Evolutionary conservation across 2,329 filamentous ascomycete genomes (phyloP).

Genomic region (Apiospora koreana): DNA sequence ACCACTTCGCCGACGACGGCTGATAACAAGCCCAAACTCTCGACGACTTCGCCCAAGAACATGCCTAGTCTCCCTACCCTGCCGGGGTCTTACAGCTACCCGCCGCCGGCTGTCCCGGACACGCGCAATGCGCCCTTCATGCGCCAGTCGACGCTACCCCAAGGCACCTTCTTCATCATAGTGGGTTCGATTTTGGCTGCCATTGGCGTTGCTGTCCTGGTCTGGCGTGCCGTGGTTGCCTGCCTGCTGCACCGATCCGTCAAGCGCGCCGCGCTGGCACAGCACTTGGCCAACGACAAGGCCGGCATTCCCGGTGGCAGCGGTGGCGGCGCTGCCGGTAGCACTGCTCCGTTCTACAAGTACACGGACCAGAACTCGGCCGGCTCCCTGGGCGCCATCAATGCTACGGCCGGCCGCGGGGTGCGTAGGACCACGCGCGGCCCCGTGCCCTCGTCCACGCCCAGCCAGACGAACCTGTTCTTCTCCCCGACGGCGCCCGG

Average conservation of each 20-base stretch:
- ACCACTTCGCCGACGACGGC: constrained; percentile 1
- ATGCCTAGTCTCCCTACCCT: constrained; percentile 50
- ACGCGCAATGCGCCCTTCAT: constrained; percentile 87
- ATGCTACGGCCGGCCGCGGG: constrained; percentile 50
- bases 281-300: constrained; percentile 71
- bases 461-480: constrained; percentile 75
- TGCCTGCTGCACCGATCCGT: constrained; percentile 93
- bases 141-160: constrained; percentile 80
- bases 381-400: constrained; percentile 44
- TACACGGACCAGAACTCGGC: constrained; percentile 61
- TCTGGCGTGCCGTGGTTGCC: constrained; percentile 85
- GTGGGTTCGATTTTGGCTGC: constrained; percentile 88
- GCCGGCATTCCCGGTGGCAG: constrained; percentile 60
- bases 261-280: constrained; percentile 77
- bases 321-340: constrained; percentile 42
- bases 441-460: constrained; percentile 55
- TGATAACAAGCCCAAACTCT: constrained; percentile 12
- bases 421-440: constrained; percentile 54
- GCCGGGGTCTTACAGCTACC: constrained; percentile 61
- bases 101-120: constrained; percentile 76
- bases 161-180: constrained; percentile 94
- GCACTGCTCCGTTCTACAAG: constrained; percentile 57
- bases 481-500: constrained; percentile 86
- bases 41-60: constrained; percentile 11
- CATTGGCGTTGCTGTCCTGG: constrained; percentile 76